Base-by-base conservation (phyloP, 305 asterid genomes). In the Fraxinus nigra region DNA sequence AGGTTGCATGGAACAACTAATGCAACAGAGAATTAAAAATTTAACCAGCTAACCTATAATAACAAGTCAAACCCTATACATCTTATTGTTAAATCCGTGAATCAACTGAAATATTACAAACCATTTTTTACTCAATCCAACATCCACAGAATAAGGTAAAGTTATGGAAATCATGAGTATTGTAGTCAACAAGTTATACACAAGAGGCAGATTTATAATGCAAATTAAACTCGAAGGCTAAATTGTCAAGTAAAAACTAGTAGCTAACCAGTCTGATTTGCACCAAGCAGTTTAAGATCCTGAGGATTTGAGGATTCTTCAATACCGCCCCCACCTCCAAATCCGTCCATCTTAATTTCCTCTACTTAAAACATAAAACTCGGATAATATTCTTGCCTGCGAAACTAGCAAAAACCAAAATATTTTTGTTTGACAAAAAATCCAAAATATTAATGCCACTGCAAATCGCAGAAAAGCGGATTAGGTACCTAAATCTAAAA, bases 281-380 rank as follows among this genome's bases (percentile, higher is more conserved):
- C 16, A 24, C 9, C 33, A 43, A 74, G 38, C 11, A 14, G 56
- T 34, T 37, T n/a, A 74, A 75, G 78, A 75, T 75, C 34, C 30
- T 38, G 78, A 75, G 56, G 78, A 43, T 38, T 75, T 20, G 59
- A 37, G 61, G 78, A 20, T 28, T 75, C 34, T 38, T 75, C 51
- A 37, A 75, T 75, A 75, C 28, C 37, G 30, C 8, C 34, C 78
- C 78, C 61, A 38, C 78, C 61, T 75, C 54, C 78, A 20, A 34
- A 74, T 38, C 59, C 34, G 43, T 75, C 78, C 78, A 75, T 75
- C 30, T 35, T 2, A 4, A 28, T 67, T 22, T 63, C 72, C 72
- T 9, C 33, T 63, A 63, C 72, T 63, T 22, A 20, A 63, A 63
- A 40, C 33, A 61, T 14, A 63, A 24, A 63, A 63, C 32, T 24